These are phyloP conservation scores for Hypericum androsaemum DNA, from an alignment of 345 rosid genomes.

Conservation along the genomic window DNA sequence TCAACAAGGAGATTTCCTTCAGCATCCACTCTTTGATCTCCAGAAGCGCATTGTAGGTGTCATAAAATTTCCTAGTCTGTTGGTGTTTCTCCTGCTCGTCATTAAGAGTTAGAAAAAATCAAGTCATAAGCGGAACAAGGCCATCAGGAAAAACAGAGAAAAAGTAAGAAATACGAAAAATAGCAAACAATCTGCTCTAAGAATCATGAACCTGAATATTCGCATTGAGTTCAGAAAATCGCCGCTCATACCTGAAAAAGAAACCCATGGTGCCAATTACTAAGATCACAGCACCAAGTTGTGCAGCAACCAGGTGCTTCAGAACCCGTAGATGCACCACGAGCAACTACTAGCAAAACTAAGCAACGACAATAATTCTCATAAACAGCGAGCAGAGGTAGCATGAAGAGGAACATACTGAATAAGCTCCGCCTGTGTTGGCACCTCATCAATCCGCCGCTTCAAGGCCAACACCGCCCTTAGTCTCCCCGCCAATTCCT, in stretches of 20 bases:
- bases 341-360: no score
- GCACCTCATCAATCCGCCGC: conserved; percentile 55
- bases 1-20: conserved; percentile 70
- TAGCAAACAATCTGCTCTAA: background rate
- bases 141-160: conserved; percentile 1
- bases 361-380: no score
- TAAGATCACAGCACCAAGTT: conserved; percentile 11
- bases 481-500: conserved; percentile 64
- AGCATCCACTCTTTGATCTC: conserved; percentile 82
- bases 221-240: conserved; percentile 63
- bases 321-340: no score
- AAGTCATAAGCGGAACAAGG: conserved; percentile 3
- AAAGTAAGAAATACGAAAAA: background rate
- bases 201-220: conserved; percentile 52
- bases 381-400: background rate
- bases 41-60: conserved; percentile 72
- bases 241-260: conserved; percentile 60
- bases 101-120: conserved; percentile 11
- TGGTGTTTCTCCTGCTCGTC: conserved; percentile 55
- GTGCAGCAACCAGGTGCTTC: no score
- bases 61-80: conserved; percentile 70
- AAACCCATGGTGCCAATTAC: background rate
- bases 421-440: conserved; percentile 63
- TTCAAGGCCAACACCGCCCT: conserved; percentile 45
- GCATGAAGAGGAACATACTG: conserved; percentile 45